phyloP scores from a whole-genome alignment of 345 rosid species.

The Hibiscus tridactylites region DNA sequence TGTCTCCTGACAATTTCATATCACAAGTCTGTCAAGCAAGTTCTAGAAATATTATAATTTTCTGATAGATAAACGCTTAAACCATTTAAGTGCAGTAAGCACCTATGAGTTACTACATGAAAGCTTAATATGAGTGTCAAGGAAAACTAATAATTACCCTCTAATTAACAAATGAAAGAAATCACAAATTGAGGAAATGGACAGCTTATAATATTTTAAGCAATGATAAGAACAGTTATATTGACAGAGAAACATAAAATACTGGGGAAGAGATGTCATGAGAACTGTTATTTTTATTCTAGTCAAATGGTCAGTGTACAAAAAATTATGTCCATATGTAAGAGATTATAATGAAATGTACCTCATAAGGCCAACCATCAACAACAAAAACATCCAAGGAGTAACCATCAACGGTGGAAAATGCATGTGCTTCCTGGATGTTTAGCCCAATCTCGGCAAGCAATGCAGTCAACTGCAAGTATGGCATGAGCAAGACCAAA shows the following conservation, averaged over 20 bases:
- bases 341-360: constrained; percentile 15
- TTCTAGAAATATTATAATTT: background rate
- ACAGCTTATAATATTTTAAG: background rate
- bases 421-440: constrained; percentile 97
- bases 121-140: background rate
- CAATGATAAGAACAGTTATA: background rate
- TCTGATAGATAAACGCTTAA: background rate
- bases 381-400: constrained; percentile 97
- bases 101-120: background rate
- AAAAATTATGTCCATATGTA: background rate
- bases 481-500: constrained; percentile 13
- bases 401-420: constrained; percentile 88
- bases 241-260: background rate
- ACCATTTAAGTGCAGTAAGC: background rate
- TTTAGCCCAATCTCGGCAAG: constrained; percentile 88
- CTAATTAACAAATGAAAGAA: background rate
- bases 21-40: constrained; percentile 19
- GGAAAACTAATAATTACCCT: background rate
- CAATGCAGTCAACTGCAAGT: constrained; percentile 75
- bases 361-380: constrained; percentile 99
- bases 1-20: constrained; percentile 54
- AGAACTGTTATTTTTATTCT: background rate
- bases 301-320: background rate
- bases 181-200: background rate
- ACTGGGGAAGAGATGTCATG: background rate